phyloP scores from a whole-genome alignment of 495 filamentous ascomycete genomes.

The Daldinia grandis region DNA sequence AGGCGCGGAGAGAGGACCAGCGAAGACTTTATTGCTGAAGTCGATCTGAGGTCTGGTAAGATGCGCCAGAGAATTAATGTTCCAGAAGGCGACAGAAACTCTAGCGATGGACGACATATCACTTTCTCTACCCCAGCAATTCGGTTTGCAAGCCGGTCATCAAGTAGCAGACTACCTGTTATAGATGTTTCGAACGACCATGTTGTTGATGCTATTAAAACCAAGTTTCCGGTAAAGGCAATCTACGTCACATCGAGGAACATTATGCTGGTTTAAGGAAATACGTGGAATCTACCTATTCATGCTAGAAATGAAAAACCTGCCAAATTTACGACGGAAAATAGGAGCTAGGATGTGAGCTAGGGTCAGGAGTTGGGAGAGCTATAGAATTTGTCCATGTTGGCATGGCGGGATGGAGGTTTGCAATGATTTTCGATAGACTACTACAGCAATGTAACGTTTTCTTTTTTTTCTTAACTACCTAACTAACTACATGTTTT shows the following conservation, averaged over 20 bases:
- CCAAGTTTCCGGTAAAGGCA: conserved; percentile 30
- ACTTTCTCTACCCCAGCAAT: conserved; percentile 40
- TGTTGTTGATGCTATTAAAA: conserved; percentile 28
- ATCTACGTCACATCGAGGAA: conserved; percentile 41
- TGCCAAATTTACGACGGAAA: background rate
- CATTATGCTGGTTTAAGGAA: conserved; percentile 31
- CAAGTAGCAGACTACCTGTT: conserved; percentile 36
- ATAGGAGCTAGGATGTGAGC: background rate
- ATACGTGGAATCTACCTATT: too few species aligned
- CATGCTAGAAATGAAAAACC: background rate
- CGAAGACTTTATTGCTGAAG: conserved; percentile 41
- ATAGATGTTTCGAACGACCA: conserved; percentile 35
- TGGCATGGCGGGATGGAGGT: conserved; percentile 5
- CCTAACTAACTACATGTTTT: background rate
- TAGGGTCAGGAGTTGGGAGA: conserved; percentile 7
- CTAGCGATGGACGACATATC: conserved; percentile 36
- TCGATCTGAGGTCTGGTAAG: conserved; percentile 39
- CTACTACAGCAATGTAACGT: conserved; percentile 10
- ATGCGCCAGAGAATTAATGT: conserved; percentile 41
- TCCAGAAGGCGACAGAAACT: conserved; percentile 34
- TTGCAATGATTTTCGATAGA: conserved; percentile 1
- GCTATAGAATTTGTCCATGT: background rate
- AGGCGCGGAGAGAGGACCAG: conserved; percentile 23
- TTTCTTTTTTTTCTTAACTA: background rate
- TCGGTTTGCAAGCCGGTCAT: conserved; percentile 40